Evolutionary conservation across 2,329 filamentous ascomycete species (phyloP), one percentile per base, ranked within the genome.

Genomic region (Monosporascus sp.): DNA sequence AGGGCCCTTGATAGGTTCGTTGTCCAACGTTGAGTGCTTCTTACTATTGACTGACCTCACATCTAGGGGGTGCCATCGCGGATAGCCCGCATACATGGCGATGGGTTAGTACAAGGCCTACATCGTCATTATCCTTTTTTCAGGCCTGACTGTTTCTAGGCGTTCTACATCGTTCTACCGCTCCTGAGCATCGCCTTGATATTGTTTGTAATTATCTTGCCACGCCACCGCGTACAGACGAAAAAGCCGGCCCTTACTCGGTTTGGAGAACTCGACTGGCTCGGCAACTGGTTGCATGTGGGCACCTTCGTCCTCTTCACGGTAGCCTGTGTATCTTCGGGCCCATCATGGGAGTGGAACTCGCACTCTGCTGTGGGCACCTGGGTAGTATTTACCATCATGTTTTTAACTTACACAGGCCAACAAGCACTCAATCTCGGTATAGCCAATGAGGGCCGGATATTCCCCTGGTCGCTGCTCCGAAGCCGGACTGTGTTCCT

Each of bases 301-400:
- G 57, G 55, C 5, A 57, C 59, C 2, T 72, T 75, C 26, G 61
- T 73, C 1, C 67, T 72, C 2, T 64, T 78, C 26, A 66, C 77
- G 31, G 71, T 82, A 54, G 76, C 70, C 1, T 69, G 82, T 48
- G 72, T 71, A 11, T 81, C 81, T 48, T 79, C 75, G 7, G 82
- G 81, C 1, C 64, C 71, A 0, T 59, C 72, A 2, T 84, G 74
- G 61, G 60, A 65, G 0, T 85, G 81, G 81, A 66, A 65, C 26
- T 70, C 67, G 4, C 70, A 68, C 0, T 63, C 68, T 0, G 70
- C 73, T 20, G 78, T 84, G 48, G 70, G 69, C 1, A 66, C 76
- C 5, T 80, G 79, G 60, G 68, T 77, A 19, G 60, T 78, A 1
- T 76, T 74, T n/a, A 76, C 67, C 1, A 57, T 78, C 1, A 58